Evolutionary conservation across 805 yeast genomes (phyloP).

Genomic region (Lachancea cidri): DNA sequence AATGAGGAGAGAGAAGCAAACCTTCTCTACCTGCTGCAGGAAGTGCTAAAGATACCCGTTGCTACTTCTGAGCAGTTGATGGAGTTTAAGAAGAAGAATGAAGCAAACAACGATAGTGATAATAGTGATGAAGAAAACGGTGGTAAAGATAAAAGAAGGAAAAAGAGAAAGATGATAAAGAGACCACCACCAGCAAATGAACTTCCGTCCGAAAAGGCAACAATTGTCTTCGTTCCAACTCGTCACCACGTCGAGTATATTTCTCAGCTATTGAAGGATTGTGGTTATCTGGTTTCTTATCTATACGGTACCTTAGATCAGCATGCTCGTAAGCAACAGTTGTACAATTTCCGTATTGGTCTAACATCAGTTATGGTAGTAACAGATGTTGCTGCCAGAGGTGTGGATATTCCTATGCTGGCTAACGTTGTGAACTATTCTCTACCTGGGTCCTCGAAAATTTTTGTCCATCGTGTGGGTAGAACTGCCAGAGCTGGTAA

Average conservation of each 20-base stretch:
- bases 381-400: slow-evolving; percentile 98
- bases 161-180: slow-evolving; percentile 42
- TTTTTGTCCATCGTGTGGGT: slow-evolving; percentile 85
- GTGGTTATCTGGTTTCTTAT: slow-evolving; percentile 83
- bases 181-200: slow-evolving; percentile 75
- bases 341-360: slow-evolving; percentile 80
- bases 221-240: slow-evolving; percentile 93
- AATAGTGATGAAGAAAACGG: slow-evolving; percentile 49
- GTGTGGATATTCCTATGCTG: slow-evolving; percentile 84
- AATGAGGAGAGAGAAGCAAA: slow-evolving; percentile 88
- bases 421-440: slow-evolving; percentile 75
- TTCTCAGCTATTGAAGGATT: slow-evolving; percentile 58
- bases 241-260: slow-evolving; percentile 96
- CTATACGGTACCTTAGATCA: slow-evolving; percentile 95
- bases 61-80: slow-evolving; percentile 63
- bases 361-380: slow-evolving; percentile 84
- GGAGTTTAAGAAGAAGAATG: slow-evolving; percentile 37
- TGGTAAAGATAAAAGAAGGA: slow-evolving; percentile 34
- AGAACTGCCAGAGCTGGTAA: slow-evolving; percentile 99
- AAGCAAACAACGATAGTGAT: slow-evolving; percentile 41
- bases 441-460: slow-evolving; percentile 79
- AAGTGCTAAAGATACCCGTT: slow-evolving; percentile 75
- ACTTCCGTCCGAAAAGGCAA: slow-evolving; percentile 78
- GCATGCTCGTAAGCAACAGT: slow-evolving; percentile 85
- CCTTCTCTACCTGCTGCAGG: slow-evolving; percentile 68